Evolutionary conservation across 1,284 basidiomycete species (phyloP), one percentile per base, ranked within the genome.

Genomic region (Pseudozyma tsukubaensis): DNA sequence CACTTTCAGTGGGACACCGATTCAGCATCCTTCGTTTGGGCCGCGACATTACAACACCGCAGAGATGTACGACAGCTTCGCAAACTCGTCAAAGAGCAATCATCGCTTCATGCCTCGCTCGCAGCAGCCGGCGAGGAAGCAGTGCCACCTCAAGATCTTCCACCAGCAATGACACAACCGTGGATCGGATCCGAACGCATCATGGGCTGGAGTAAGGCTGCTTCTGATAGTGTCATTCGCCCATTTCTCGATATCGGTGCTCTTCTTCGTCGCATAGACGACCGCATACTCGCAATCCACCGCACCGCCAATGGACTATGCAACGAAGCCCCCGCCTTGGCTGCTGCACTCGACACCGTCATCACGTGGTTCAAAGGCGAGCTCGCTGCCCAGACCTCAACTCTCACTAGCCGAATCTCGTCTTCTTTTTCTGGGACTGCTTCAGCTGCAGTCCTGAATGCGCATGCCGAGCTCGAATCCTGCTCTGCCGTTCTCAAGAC

Each of bases 1-100:
- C 73, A 63, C 52, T 78, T 78, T 47, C 64, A 71, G 47, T 78
- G 76, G 76, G 56, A 78, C 39, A 35, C 55, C 12, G 50, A 54
- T 10, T 55, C 62, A 5, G 68, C 68, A 13, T 60, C 59, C 1
- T 77, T 76, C 35, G 50, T 51, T 7, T 77, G 76, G 76, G 29
- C 68, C 12, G 53, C 53, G 16, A 77, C 72, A 0, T n/a, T 53
- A 1, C 59, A 61, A 29, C 67, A 68, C 34, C 51, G 52, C 18
- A 55, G 32, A 42, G 24, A 57, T 8, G 54, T 50, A 13, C 62
- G 61, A 6, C 59, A 35, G 13, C 18, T 65, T n/a, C 67, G 53
- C 2, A 70, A 51, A 14, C 53, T 60, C 21, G 47, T 44, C 21
- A 70, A 73, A 43, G 59, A 66, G 49, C 72, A 71, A 53, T 36